Evolutionary conservation across 176 grass and related monocot species (phyloP).

Genomic region (Aegilops bicornis): DNA sequence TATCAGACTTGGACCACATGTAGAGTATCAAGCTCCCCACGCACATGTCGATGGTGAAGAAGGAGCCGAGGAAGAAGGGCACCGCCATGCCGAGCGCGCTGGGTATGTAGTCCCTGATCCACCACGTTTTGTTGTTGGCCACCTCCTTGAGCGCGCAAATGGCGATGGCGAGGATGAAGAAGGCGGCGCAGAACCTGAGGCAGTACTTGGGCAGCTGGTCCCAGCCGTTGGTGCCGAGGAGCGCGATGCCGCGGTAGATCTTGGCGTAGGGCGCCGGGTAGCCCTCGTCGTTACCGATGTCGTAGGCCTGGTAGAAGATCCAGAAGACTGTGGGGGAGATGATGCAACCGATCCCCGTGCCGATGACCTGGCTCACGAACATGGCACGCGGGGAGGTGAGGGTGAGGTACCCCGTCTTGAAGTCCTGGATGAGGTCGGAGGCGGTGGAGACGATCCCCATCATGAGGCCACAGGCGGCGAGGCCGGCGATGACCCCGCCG

Average conservation of each 20-base stretch:
- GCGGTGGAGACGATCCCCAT: constrained; percentile 73
- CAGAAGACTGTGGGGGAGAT: constrained; percentile 62
- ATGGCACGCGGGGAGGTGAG: constrained; percentile 56
- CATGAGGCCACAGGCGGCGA: constrained; percentile 58
- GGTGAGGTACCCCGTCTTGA: constrained; percentile 66
- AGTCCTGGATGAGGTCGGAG: constrained; percentile 70
- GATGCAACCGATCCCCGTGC: constrained; percentile 49
- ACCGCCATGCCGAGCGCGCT: constrained; percentile 67
- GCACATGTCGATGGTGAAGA: constrained; percentile 81
- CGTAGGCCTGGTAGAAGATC: constrained; percentile 66
- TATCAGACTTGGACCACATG: constrained; percentile 33
- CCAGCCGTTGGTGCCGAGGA: constrained; percentile 49
- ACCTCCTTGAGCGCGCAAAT: constrained; percentile 62
- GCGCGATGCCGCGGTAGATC: constrained; percentile 59
- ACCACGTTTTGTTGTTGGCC: constrained; percentile 23
- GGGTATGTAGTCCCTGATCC: constrained; percentile 53
- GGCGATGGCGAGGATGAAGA: constrained; percentile 55
- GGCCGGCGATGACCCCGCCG: constrained; percentile 52
- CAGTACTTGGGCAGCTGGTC: constrained; percentile 49
- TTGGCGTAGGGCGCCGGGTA: constrained; percentile 63
- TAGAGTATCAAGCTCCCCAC: constrained; percentile 40
- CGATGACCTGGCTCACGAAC: constrained; percentile 62
- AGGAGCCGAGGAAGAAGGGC: constrained; percentile 58
- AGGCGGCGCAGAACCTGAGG: constrained; percentile 53
- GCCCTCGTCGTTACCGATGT: background rate